Conservation (phyloP, 192 early-diverging fungal species). For the Kappamyces sp. region DNA sequence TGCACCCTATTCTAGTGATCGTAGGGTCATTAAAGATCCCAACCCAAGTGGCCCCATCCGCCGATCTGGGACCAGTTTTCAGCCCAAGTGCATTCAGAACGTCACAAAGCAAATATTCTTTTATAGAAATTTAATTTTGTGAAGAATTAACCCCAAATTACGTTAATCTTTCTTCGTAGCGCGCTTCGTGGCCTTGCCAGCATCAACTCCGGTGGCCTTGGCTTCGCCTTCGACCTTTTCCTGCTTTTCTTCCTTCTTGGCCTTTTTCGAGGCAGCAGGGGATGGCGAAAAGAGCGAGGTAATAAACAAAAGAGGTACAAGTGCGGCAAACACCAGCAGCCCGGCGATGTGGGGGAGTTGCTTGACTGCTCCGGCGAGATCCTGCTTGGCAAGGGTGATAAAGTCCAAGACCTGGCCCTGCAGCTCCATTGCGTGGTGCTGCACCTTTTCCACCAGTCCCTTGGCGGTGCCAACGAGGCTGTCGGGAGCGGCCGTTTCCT, state of each 20-base stretch:
- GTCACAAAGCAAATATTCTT: no score
- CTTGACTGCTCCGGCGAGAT: slow-evolving; percentile 36
- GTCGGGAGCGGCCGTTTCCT: background rate
- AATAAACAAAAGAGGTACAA: slow-evolving; percentile 10
- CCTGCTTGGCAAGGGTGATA: slow-evolving; percentile 17
- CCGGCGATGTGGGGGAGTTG: slow-evolving; percentile 30
- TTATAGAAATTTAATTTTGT: no score
- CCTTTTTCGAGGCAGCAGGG: slow-evolving; percentile 13
- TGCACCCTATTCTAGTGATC: no score
- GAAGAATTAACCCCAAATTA: no score
- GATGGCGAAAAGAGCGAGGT: slow-evolving; percentile 12
- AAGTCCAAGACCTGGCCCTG: slow-evolving; percentile 21
- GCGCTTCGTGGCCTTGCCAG: no score
- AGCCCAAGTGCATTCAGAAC: no score
- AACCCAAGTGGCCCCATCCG: no score
- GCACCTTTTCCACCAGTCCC: background rate
- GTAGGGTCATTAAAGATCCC: no score
- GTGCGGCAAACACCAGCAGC: slow-evolving; percentile 13
- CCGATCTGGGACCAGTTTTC: no score
- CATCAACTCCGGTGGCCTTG: no score
- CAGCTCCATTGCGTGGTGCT: slow-evolving; percentile 10
- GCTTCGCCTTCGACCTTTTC: slow-evolving; percentile 10
- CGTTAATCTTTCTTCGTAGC: no score
- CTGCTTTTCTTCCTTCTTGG: slow-evolving; percentile 19
- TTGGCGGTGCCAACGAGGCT: background rate